phyloP scores from a whole-genome alignment of 768 basidiomycete genomes.

The Collybiopsis confluens region DNA sequence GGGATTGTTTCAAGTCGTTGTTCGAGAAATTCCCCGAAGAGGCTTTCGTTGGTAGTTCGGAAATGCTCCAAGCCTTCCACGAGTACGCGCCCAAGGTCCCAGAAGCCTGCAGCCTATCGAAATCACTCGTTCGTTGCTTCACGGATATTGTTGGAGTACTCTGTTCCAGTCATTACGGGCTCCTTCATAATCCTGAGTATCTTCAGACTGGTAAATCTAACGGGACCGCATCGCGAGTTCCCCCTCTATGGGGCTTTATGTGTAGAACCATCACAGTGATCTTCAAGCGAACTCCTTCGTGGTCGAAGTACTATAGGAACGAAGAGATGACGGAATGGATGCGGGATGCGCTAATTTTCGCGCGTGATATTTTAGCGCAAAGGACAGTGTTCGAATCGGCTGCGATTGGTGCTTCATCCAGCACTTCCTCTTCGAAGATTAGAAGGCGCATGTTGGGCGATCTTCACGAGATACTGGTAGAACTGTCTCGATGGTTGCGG shows the following conservation, averaged over 20 bases:
- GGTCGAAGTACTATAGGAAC: conserved; percentile 78
- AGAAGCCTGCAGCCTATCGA: conserved; percentile 87
- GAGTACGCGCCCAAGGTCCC: conserved; percentile 58
- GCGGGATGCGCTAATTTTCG: conserved; percentile 96
- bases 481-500: conserved; percentile 84
- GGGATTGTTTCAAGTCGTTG: conserved; percentile 81
- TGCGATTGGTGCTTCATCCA: conserved; percentile 14
- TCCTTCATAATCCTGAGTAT: conserved; percentile 56
- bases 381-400: conserved; percentile 77
- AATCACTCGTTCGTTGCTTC: conserved; percentile 86
- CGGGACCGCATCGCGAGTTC: conserved; percentile 51
- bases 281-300: conserved; percentile 77
- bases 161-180: conserved; percentile 66
- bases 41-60: conserved; percentile 66
- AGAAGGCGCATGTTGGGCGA: conserved; percentile 75
- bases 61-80: conserved; percentile 65
- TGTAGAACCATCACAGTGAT: conserved; percentile 75
- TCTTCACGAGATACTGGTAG: conserved; percentile 74
- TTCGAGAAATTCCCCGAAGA: conserved; percentile 62
- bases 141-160: conserved; percentile 90
- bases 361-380: conserved; percentile 77
- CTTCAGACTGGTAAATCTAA: conserved; percentile 38
- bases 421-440: conserved; percentile 30
- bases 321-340: conserved; percentile 94
- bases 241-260: conserved; percentile 80